Conservation (phyloP, 1,139 yeast species). For the Candida sojae region DNA sequence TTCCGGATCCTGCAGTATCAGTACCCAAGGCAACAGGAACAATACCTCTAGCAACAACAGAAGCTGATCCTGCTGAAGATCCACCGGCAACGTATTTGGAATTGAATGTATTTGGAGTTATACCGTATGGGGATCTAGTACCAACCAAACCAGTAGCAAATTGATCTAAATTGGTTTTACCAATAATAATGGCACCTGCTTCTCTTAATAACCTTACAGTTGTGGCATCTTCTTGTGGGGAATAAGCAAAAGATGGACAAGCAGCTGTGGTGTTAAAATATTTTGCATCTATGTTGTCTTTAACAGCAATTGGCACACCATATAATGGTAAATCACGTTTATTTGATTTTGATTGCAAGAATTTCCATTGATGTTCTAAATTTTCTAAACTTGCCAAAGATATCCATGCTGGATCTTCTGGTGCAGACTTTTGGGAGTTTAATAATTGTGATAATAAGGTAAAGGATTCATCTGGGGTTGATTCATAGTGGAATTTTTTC, state of each 20-base stretch:
- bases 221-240: constrained; percentile 71
- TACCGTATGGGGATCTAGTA: constrained; percentile 90
- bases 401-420: constrained; percentile 88
- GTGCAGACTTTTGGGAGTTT: constrained; percentile 43
- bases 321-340: constrained; percentile 60
- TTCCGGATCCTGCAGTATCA: constrained; percentile 98
- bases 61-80: constrained; percentile 93
- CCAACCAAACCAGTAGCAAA: constrained; percentile 98
- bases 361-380: constrained; percentile 75
- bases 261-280: constrained; percentile 91
- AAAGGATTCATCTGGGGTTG: constrained; percentile 66
- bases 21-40: constrained; percentile 91
- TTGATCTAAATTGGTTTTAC: constrained; percentile 93
- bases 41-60: constrained; percentile 83
- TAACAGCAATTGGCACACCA: constrained; percentile 94
- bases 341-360: constrained; percentile 61
- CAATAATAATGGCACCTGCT: constrained; percentile 88
- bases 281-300: constrained; percentile 89
- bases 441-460: constrained; percentile 50
- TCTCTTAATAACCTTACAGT: constrained; percentile 68
- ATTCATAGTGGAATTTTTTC: constrained; percentile 63
- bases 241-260: constrained; percentile 78
- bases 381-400: constrained; percentile 64
- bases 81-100: constrained; percentile 87
- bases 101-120: constrained; percentile 77